Evolutionary conservation across 768 basidiomycete species (phyloP).

Genomic region (Mycena kentingensis): DNA sequence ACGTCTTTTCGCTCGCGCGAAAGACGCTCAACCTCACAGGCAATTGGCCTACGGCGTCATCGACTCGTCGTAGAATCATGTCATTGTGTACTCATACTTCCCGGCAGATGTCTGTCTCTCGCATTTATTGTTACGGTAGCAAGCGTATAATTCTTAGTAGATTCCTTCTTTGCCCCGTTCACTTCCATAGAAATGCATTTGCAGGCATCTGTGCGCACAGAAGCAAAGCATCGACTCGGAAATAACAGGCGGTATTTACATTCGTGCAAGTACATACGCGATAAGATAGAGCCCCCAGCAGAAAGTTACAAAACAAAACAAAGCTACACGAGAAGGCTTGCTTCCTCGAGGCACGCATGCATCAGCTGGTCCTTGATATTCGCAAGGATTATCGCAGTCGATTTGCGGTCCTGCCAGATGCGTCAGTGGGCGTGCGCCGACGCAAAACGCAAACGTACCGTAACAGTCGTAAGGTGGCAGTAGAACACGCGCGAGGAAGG

Average conservation of each 20-base stretch:
- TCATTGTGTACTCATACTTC: too few species aligned
- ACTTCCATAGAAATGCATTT: too few species aligned
- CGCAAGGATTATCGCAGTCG: constrained; percentile 54
- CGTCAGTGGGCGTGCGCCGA: constrained; percentile 5
- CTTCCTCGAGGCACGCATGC: constrained; percentile 43
- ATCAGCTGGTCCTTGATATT: constrained; percentile 51
- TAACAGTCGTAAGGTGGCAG: constrained; percentile 68
- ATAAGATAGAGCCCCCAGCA: too few species aligned
- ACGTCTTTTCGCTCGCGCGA: too few species aligned
- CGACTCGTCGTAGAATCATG: too few species aligned
- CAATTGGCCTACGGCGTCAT: too few species aligned
- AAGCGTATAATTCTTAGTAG: too few species aligned
- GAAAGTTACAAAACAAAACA: too few species aligned
- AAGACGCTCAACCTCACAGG: too few species aligned
- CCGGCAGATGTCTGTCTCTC: too few species aligned
- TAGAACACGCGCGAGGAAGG: constrained; percentile 54
- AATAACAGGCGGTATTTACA: not conserved
- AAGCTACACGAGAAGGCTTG: constrained; percentile 35
- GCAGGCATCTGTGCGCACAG: not conserved
- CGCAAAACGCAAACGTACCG: constrained; percentile 45
- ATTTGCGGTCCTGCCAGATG: constrained; percentile 51
- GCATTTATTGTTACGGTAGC: too few species aligned
- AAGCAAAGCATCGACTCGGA: not conserved
- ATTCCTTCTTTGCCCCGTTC: too few species aligned
- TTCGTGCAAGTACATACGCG: constrained; percentile 25